A percentile compares a stretch with the other conserved stretches of the same genome.
Conservation (phyloP, 1,284 basidiomycete genomes). For the Pseudomicrostroma phylloplanum region DNA sequence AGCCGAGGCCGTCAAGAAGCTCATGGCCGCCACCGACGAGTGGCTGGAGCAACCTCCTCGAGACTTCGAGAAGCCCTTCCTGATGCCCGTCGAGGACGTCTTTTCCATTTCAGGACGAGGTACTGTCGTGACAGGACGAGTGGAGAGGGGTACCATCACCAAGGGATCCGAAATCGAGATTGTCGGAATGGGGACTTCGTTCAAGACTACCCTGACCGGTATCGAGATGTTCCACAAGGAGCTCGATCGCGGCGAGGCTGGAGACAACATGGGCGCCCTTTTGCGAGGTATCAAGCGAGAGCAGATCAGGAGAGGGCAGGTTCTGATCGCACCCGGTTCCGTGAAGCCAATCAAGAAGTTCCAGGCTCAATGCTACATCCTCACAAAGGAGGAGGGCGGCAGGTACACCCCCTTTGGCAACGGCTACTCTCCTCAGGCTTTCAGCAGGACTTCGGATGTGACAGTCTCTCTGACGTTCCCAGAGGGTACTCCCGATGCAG, state of each 20-base stretch:
- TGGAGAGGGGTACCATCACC: constrained; percentile 84
- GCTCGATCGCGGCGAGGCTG: constrained; percentile 92
- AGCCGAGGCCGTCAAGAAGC: constrained; percentile 70
- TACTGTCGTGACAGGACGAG: constrained; percentile 94
- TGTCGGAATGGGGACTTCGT: constrained; percentile 71
- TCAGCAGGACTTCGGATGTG: constrained; percentile 91
- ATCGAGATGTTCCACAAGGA: constrained; percentile 99
- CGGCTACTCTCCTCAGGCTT: constrained; percentile 94
- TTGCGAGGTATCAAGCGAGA: constrained; percentile 97
- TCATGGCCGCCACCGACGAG: constrained; percentile 80
- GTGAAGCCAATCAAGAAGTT: constrained; percentile 94
- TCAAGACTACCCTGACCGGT: constrained; percentile 93
- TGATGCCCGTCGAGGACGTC: constrained; percentile 93
- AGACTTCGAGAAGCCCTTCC: constrained; percentile 97
- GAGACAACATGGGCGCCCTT: constrained; percentile 98
- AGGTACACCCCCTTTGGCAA: constrained; percentile 95
- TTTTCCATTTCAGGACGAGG: constrained; percentile 98
- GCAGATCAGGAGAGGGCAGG: constrained; percentile 87
- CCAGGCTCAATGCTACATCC: constrained; percentile 52
- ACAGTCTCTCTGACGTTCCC: constrained; percentile 82
- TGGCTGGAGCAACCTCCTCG: constrained; percentile 94
- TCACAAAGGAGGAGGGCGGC: constrained; percentile 97
- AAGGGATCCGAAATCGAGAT: constrained; percentile 95
- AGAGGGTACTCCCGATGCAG: constrained; percentile 58
- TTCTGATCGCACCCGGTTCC: constrained; percentile 80